These are phyloP conservation scores for Aspergillus asperescens DNA, from an alignment of 495 filamentous ascomycete species.

Conservation along the genomic window DNA sequence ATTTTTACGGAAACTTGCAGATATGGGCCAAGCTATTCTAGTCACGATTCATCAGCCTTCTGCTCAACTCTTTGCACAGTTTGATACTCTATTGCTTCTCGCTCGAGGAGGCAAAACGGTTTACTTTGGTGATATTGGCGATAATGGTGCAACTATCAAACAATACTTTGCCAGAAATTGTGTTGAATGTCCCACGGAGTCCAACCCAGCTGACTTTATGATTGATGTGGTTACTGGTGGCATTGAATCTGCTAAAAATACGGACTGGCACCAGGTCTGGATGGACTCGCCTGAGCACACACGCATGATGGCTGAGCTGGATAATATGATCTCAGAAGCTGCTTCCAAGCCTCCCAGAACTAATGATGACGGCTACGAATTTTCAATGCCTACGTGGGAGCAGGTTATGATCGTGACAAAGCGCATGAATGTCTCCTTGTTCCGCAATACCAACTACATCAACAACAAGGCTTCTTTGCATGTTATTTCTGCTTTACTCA, in stretches of 20 bases:
- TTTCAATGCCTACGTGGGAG: conserved; percentile 51
- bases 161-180: conserved; percentile 76
- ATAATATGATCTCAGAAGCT: conserved; percentile 46
- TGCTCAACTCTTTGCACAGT: conserved; percentile 65
- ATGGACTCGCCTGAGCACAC: conserved; percentile 48
- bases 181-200: conserved; percentile 62
- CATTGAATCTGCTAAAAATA: conserved; percentile 23
- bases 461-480: conserved; percentile 55
- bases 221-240: conserved; percentile 65
- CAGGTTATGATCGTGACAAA: conserved; percentile 55
- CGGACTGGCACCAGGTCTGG: conserved; percentile 64
- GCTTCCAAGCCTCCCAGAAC: conserved; percentile 31
- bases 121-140: conserved; percentile 64
- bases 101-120: conserved; percentile 64
- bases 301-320: conserved; percentile 46
- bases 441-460: conserved; percentile 58
- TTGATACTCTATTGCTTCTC: conserved; percentile 65
- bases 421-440: conserved; percentile 55
- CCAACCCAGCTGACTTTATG: conserved; percentile 90
- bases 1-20: conserved; percentile 60
- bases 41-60: conserved; percentile 78
- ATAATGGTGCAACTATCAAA: conserved; percentile 47
- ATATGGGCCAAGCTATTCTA: conserved; percentile 62
- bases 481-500: conserved; percentile 37
- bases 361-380: conserved; percentile 44